Conservation (phyloP, 495 filamentous ascomycete species). For the Talaromyces ruber region DNA sequence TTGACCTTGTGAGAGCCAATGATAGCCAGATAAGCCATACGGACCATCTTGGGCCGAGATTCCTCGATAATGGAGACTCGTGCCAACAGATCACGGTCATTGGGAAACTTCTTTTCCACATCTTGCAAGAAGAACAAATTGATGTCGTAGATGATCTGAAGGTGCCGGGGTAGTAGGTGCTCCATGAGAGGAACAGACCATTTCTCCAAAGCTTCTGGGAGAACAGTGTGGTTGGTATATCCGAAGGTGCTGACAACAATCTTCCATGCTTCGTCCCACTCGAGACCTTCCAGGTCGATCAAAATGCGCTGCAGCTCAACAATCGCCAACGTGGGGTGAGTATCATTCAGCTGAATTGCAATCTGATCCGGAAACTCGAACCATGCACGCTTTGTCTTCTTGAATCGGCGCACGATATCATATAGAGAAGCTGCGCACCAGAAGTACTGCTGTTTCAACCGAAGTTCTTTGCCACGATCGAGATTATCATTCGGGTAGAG, state of each 20-base stretch:
- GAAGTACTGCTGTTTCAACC: conserved; percentile 98
- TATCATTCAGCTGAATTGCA: conserved; percentile 97
- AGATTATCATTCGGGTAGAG: conserved; percentile 97
- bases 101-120: conserved; percentile 84
- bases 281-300: conserved; percentile 77
- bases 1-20: conserved; percentile 99
- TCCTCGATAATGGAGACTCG: conserved; percentile 96
- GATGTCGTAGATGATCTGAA: conserved; percentile 98
- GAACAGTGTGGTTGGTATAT: conserved; percentile 97
- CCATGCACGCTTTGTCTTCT: conserved; percentile 91
- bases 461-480: conserved; percentile 91
- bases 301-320: conserved; percentile 92
- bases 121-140: conserved; percentile 86
- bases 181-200: conserved; percentile 94
- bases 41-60: conserved; percentile 92
- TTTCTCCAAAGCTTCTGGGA: conserved; percentile 95
- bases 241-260: conserved; percentile 75
- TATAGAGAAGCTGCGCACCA: conserved; percentile 96
- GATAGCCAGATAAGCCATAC: conserved; percentile 91
- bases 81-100: conserved; percentile 73
- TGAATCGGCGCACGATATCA: conserved; percentile 95
- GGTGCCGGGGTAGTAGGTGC: conserved; percentile 84
- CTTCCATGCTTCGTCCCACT: conserved; percentile 90
- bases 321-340: conserved; percentile 91
- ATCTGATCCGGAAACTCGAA: conserved; percentile 87